These are phyloP conservation scores for Fusarium dimerum DNA, from an alignment of 2,329 filamentous ascomycete species.

Conservation along the genomic window DNA sequence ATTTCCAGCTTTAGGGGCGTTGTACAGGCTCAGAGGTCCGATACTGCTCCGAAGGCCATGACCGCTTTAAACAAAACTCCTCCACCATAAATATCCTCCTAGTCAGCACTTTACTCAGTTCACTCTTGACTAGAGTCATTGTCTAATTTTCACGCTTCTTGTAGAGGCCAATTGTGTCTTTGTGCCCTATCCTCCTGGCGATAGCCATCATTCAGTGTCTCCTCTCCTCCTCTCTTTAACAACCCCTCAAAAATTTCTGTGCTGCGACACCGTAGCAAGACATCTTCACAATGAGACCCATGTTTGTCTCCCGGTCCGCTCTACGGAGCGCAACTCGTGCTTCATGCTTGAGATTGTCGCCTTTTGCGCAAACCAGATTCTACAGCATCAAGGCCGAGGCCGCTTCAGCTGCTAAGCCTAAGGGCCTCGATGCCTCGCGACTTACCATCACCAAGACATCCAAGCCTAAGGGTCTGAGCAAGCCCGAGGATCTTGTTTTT, in stretches of 20 bases:
- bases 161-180: neutral
- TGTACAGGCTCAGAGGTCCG: conserved; percentile 28
- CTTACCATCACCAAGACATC: conserved; percentile 74
- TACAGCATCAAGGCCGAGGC: conserved; percentile 57
- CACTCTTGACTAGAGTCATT: neutral
- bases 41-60: conserved; percentile 26
- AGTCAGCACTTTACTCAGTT: conserved; percentile 1
- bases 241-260: conserved; percentile 2
- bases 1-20: conserved; percentile 17
- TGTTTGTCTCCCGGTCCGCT: conserved; percentile 33
- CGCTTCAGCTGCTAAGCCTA: conserved; percentile 54
- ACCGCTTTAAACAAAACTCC: conserved; percentile 6
- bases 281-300: conserved; percentile 32
- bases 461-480: conserved; percentile 71
- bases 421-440: conserved; percentile 74
- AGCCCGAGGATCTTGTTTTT: conserved; percentile 84
- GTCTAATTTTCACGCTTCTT: neutral
- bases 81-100: conserved; percentile 6
- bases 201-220: neutral
- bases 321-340: conserved; percentile 36
- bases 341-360: conserved; percentile 40
- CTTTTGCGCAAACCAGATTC: conserved; percentile 33
- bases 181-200: neutral
- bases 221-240: neutral
- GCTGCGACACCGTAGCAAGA: conserved; percentile 1